These are phyloP conservation scores for Borovskyia barvae DNA, from an alignment of 208 protist species.

Conservation along the genomic window DNA sequence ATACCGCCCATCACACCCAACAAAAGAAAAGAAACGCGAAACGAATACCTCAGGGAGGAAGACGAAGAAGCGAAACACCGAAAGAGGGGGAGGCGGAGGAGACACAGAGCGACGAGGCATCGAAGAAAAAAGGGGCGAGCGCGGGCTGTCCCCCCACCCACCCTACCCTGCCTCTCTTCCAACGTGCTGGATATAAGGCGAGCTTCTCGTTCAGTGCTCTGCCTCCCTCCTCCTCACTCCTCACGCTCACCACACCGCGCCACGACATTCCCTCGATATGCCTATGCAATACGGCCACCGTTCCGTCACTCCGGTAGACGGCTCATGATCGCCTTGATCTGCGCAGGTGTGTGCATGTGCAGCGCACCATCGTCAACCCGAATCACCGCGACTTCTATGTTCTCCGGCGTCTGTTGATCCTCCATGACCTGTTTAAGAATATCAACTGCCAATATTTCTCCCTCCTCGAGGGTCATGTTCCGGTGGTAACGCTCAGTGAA, in stretches of 20 bases:
- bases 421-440: conserved; percentile 99
- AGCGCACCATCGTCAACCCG: conserved; percentile 75
- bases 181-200: too few relatives aligned
- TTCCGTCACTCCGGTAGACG: conserved; percentile 35
- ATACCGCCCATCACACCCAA: neutral
- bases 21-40: neutral
- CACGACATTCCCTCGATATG: too few relatives aligned
- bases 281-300: neutral
- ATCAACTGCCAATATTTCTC: conserved; percentile 93
- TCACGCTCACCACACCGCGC: too few relatives aligned
- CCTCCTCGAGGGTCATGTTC: conserved; percentile 96
- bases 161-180: too few relatives aligned
- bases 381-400: conserved; percentile 96
- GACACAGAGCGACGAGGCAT: too few relatives aligned
- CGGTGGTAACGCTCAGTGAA: conserved; percentile 98
- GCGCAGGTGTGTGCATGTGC: conserved; percentile 86
- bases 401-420: conserved; percentile 96
- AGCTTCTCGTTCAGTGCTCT: neutral
- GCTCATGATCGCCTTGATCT: conserved; percentile 91
- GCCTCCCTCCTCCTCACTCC: too few relatives aligned
- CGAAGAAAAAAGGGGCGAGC: too few relatives aligned
- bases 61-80: neutral
- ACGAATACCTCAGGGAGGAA: neutral
- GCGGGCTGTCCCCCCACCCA: too few relatives aligned
- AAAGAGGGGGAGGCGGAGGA: neutral